Evolutionary conservation across 1,139 yeast species (phyloP).

Genomic region (Diutina rugosa): DNA sequence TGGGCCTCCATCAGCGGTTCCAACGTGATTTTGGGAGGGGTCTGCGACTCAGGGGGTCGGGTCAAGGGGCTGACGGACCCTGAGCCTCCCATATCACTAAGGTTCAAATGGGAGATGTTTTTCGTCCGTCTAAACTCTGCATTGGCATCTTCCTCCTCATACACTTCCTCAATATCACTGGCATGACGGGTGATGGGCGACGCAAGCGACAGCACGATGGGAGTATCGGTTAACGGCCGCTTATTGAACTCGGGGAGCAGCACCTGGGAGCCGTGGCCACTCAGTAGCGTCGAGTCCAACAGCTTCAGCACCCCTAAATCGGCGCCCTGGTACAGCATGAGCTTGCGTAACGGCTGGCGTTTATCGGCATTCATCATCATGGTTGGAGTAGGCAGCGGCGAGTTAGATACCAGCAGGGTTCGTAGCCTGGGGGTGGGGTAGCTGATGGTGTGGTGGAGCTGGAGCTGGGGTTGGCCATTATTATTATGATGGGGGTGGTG

Average conservation of each 20-base stretch:
- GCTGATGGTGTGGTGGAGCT: background rate
- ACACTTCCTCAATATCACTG: conserved; percentile 8
- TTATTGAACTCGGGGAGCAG: conserved; percentile 48
- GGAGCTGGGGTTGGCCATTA: background rate
- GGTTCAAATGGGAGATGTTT: conserved; percentile 30
- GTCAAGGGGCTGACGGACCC: conserved; percentile 2
- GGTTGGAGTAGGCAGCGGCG: background rate
- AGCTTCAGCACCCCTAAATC: background rate
- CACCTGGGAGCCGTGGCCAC: background rate
- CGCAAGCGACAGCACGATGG: conserved; percentile 40
- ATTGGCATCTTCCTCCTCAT: conserved; percentile 12
- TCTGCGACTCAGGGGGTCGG: background rate
- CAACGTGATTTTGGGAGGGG: background rate
- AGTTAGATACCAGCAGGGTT: background rate
- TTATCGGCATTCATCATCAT: background rate
- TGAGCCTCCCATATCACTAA: conserved; percentile 17
- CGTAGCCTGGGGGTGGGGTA: background rate
- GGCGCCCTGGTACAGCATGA: background rate
- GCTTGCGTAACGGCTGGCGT: background rate
- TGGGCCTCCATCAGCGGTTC: conserved; percentile 1
- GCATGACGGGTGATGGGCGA: conserved; percentile 34
- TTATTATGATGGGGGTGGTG: background rate
- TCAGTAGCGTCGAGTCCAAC: background rate
- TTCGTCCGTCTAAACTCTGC: conserved; percentile 12
- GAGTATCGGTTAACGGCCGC: conserved; percentile 63